phyloP scores from a whole-genome alignment of 23 red algal species.

The Cyanidiococcus yangmingshanensis region DNA sequence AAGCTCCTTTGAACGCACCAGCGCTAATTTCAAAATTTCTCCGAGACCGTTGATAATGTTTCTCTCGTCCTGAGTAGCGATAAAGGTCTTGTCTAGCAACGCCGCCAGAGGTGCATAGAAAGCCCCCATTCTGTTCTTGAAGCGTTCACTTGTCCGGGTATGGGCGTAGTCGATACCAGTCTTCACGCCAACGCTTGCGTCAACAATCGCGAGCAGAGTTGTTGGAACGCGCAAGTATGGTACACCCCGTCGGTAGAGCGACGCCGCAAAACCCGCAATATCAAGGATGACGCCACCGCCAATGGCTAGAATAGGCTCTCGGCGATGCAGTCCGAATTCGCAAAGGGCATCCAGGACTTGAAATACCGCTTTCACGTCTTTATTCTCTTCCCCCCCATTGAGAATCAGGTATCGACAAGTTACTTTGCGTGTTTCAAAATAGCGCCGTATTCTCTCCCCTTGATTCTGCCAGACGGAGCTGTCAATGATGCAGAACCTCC shows the following conservation, averaged over 20 bases:
- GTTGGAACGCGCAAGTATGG: slow-evolving; percentile 84
- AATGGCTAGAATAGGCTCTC: slow-evolving; percentile 90
- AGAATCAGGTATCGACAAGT: slow-evolving; percentile 34
- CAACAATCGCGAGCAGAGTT: slow-evolving; percentile 83
- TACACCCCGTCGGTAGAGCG: slow-evolving; percentile 64
- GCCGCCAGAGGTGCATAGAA: slow-evolving; percentile 89
- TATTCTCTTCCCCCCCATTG: slow-evolving; percentile 79
- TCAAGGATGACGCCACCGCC: slow-evolving; percentile 87
- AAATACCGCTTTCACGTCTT: slow-evolving; percentile 45
- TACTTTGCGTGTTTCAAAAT: slow-evolving; percentile 55
- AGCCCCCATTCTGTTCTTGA: slow-evolving; percentile 93
- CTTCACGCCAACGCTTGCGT: slow-evolving; percentile 84
- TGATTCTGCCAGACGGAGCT: slow-evolving; percentile 43
- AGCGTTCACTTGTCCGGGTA: slow-evolving; percentile 33
- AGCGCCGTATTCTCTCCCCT: slow-evolving; percentile 30
- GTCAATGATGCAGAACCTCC: slow-evolving; percentile 90
- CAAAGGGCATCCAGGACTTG: slow-evolving; percentile 63
- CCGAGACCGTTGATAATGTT: slow-evolving; percentile 90
- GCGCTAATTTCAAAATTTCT: slow-evolving; percentile 92
- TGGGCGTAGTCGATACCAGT: slow-evolving; percentile 85
- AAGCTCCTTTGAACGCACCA: slow-evolving; percentile 73
- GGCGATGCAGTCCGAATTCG: slow-evolving; percentile 63
- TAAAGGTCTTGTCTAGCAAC: slow-evolving; percentile 70
- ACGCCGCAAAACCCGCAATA: slow-evolving; percentile 82
- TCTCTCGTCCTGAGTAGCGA: slow-evolving; percentile 76